Conservation (phyloP, 2,329 filamentous ascomycete species). For the Botrytis hyacinthi region DNA sequence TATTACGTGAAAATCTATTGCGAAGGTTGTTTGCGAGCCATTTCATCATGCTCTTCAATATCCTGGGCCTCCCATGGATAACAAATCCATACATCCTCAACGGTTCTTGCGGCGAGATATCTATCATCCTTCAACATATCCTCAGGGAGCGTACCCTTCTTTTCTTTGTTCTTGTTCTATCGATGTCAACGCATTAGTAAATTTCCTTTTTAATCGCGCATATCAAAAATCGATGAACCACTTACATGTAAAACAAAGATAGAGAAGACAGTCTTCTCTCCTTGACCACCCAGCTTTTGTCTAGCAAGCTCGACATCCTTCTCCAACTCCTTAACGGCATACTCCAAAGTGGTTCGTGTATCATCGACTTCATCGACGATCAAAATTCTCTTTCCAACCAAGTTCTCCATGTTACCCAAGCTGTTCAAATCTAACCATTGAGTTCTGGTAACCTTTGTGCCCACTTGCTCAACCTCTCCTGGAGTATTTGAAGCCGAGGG, state of each 20-base stretch:
- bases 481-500: slow-evolving; percentile 50
- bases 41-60: slow-evolving; percentile 85
- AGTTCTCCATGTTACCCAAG: slow-evolving; percentile 77
- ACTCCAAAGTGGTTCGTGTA: slow-evolving; percentile 89
- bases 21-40: slow-evolving; percentile 48
- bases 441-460: slow-evolving; percentile 93
- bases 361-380: slow-evolving; percentile 97
- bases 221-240: background rate
- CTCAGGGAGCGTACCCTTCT: slow-evolving; percentile 82
- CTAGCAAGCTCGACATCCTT: slow-evolving; percentile 89
- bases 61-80: slow-evolving; percentile 97
- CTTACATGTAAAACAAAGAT: slow-evolving; percentile 91
- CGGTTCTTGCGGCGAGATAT: slow-evolving; percentile 84
- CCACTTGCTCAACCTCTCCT: slow-evolving; percentile 62
- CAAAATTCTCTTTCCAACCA: slow-evolving; percentile 86
- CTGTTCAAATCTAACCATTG: slow-evolving; percentile 95
- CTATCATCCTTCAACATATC: slow-evolving; percentile 71
- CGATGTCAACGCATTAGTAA: background rate
- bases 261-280: slow-evolving; percentile 81
- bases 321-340: slow-evolving; percentile 86
- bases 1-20: slow-evolving; percentile 20
- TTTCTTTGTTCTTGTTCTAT: slow-evolving; percentile 93
- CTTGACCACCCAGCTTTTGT: slow-evolving; percentile 66
- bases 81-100: slow-evolving; percentile 96
- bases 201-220: background rate